A percentile compares a stretch with the other conserved stretches of the same genome.
Evolutionary conservation across 1,284 basidiomycete genomes (phyloP).

Genomic region (Puccinia hordei): DNA sequence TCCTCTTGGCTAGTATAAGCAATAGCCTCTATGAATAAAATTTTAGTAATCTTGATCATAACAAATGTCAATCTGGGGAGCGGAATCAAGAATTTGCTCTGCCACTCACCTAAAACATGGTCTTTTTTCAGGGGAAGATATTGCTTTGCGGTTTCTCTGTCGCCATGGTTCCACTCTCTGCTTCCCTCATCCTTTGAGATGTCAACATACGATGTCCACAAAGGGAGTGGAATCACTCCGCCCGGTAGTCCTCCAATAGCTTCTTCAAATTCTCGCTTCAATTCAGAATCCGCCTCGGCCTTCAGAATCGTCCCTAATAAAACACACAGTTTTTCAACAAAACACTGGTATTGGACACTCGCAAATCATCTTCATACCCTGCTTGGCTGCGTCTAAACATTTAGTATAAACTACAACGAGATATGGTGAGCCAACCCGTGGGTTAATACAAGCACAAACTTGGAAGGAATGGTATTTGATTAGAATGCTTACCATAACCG

Average conservation of each 20-base stretch:
- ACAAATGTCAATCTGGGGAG: not conserved
- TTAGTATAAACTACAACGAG: constrained; percentile 38
- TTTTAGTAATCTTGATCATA: not conserved
- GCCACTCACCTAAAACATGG: constrained; percentile 31
- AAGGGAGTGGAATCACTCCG: constrained; percentile 29
- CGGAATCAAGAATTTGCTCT: not conserved
- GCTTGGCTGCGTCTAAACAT: constrained; percentile 46
- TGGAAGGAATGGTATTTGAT: not conserved
- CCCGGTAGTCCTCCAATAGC: not conserved
- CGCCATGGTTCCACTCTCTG: not conserved
- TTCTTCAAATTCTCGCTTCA: constrained; percentile 38
- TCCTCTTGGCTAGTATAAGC: not conserved
- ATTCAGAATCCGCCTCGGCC: constrained; percentile 26
- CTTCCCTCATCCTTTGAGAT: not conserved
- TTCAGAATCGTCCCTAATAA: constrained; percentile 15
- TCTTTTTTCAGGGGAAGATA: constrained; percentile 19
- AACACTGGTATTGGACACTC: not conserved
- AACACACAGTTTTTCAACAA: not conserved
- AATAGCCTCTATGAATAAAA: constrained; percentile 31
- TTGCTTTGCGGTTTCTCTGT: not conserved
- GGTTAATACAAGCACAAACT: not conserved
- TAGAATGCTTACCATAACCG: constrained; percentile 29
- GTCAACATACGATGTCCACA: constrained; percentile 16
- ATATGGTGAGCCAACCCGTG: not conserved
- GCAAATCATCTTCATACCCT: constrained; percentile 13